Base-by-base conservation (phyloP, 805 yeast genomes). In the Zygosaccharomyces rouxii region DNA sequence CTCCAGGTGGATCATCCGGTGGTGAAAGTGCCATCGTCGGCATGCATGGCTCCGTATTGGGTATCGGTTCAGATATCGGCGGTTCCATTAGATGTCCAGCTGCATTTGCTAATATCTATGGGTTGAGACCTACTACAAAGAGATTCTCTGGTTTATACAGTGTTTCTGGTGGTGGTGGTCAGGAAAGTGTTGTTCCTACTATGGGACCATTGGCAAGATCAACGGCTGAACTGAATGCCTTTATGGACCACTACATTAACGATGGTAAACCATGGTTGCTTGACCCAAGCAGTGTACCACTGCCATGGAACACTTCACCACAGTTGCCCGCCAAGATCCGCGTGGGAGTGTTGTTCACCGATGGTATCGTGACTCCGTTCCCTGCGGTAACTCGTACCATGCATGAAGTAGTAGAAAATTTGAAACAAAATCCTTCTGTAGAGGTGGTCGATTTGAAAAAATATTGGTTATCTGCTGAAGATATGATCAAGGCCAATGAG, bases 1-100 rank as follows among this genome's bases (percentile, higher is more conserved):
- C 84, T 16, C 74, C 84, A 2, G 88, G 89, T 53, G 89, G 89
- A n/a, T 79, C 85, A 0, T 79, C 86, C 3, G 83, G 85, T 35
- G 89, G 89, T 51, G 89, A 83, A 63, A 86, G 87, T 54, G 80
- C 85, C 0, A 62, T 79, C 51, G 77, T 81, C 45, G 79, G 77
- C 2, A 73, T 78, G 62, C 77, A 74, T 46, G 87, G 80, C 5
- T 78, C 86, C 16, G 76, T 80, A 1, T 54, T 83, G 38, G 90
- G 85, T 16, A 70, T 80, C 38, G 88, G 88, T 37, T 77, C 85
- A 23, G 89, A 83, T 60, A 83, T 83, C 53, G 89, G 89, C 50
- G 89, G 89, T 1, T 78, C 84, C 11, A 79, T 84, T 48, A 72
- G 89, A 51, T 77, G 74, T 7, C 89, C 89, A 3, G 83, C 86